Conservation (phyloP, 2,329 filamentous ascomycete genomes). For the Colletotrichum tropicicola region DNA sequence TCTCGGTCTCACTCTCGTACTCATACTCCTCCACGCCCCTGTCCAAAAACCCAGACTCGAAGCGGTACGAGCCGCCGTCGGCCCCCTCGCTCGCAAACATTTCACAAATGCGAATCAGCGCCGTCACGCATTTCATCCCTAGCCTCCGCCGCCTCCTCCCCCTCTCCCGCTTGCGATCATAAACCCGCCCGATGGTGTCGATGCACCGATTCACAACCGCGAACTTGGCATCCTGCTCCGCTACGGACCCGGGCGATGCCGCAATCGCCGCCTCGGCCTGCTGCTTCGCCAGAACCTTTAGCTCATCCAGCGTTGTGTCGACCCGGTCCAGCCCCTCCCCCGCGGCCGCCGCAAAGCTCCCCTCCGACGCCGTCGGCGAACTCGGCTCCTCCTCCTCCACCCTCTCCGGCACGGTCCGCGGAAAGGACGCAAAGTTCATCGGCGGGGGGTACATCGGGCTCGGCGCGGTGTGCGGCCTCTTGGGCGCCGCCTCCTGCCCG, state of each 20-base stretch:
- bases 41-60: not conserved
- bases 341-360: not conserved
- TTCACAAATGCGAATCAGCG: conserved; percentile 21
- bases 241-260: not conserved
- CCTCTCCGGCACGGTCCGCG: conserved; percentile 3
- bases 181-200: conserved; percentile 18
- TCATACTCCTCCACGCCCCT: too few species aligned
- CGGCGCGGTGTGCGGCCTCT: conserved; percentile 21
- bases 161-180: conserved; percentile 4
- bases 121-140: conserved; percentile 1
- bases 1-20: conserved; percentile 9
- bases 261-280: conserved; percentile 4
- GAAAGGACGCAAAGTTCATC: conserved; percentile 21
- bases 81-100: conserved; percentile 23
- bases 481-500: not conserved
- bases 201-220: conserved; percentile 20
- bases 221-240: not conserved
- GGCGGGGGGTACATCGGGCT: conserved; percentile 1
- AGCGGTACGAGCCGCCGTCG: conserved; percentile 5
- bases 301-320: conserved; percentile 13
- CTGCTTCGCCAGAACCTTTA: conserved; percentile 17
- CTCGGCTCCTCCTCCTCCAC: conserved; percentile 1
- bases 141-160: not conserved
- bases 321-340: not conserved
- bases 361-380: conserved; percentile 6